Conservation (phyloP, 345 rosid species). For the Eucalyptus regnans region DNA sequence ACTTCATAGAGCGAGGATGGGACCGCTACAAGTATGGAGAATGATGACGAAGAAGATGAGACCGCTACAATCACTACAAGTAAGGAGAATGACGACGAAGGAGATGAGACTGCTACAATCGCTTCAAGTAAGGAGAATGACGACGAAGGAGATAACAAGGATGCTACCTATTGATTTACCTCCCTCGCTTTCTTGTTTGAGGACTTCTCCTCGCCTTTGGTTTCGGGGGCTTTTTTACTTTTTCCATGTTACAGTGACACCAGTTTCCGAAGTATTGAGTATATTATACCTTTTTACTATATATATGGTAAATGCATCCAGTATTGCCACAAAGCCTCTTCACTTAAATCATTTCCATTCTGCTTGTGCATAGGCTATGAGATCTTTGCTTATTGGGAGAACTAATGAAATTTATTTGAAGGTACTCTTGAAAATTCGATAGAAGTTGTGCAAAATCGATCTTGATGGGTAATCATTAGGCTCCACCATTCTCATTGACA, state of each 20-base stretch:
- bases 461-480: neutral
- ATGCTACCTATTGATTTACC: neutral
- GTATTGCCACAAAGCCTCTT: neutral
- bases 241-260: neutral
- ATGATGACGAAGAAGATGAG: too few species aligned
- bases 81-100: too few species aligned
- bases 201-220: too few species aligned
- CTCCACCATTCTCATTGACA: neutral
- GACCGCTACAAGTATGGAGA: neutral
- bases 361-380: neutral
- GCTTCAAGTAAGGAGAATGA: neutral
- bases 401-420: neutral
- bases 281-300: neutral
- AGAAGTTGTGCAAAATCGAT: neutral
- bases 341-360: neutral
- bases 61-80: too few species aligned
- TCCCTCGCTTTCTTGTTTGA: neutral
- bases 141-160: constrained; percentile 1
- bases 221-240: neutral
- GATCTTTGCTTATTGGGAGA: neutral
- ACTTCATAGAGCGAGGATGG: neutral
- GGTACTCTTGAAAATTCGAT: neutral
- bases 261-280: fast-evolving
- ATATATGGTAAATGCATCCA: neutral
- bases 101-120: too few species aligned